phyloP scores from a whole-genome alignment of 192 early-diverging fungal species.

The Rhizophagus sp. region DNA sequence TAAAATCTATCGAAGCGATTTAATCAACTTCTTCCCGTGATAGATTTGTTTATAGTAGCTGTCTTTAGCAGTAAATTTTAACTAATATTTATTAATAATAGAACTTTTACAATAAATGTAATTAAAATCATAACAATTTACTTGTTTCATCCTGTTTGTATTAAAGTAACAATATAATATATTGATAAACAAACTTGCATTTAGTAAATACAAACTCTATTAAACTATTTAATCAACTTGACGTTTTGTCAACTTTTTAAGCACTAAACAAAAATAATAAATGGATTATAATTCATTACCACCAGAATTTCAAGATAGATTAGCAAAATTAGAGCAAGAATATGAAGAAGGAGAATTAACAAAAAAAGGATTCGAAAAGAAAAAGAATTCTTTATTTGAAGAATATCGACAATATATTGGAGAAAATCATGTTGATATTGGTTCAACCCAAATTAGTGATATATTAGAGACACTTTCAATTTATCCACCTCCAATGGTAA shows the following conservation, averaged over 20 bases:
- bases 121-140: neutral
- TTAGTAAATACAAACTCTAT: no score
- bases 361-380: conserved; percentile 74
- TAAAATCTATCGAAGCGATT: neutral
- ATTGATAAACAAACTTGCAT: neutral
- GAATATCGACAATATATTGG: conserved; percentile 33
- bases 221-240: neutral
- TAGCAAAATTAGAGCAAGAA: conserved; percentile 43
- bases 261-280: neutral
- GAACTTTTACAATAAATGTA: neutral
- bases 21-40: neutral
- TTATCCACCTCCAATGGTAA: neutral
- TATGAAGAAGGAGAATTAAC: conserved; percentile 70
- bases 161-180: no score
- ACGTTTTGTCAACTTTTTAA: neutral
- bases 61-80: neutral
- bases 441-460: neutral
- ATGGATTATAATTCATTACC: conserved; percentile 16
- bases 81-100: neutral
- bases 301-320: conserved; percentile 4
- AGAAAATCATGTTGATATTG: neutral
- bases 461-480: neutral
- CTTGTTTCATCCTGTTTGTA: neutral
- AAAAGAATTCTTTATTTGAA: conserved; percentile 54
- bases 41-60: neutral